Base-by-base conservation (phyloP, 441 rosid species). In the Populus hybrid region DNA sequence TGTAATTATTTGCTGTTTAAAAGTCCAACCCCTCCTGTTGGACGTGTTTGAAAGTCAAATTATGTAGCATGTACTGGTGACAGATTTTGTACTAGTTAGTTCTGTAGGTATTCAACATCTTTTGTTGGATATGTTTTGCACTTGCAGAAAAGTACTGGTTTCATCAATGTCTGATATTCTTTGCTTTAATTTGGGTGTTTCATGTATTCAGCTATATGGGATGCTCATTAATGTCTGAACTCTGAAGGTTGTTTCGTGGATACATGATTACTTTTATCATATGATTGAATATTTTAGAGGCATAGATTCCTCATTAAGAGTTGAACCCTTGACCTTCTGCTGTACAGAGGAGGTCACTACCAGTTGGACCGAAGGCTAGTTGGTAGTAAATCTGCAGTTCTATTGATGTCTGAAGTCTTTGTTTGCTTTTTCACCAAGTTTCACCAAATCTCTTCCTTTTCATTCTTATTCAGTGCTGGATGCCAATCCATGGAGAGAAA, bases 401-500 rank as follows among this genome's bases (percentile, higher is more conserved):
- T 8, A 12, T 63, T 71, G 11, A 24, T 38, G 16, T 18, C 11
- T 46, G 12, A 21, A 35, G 9, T 36, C 36, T 32, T 61, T 40
- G n/a, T 68, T 65, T n/a, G 57, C 32, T 75, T 28, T 57, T 64
- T 42, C 46, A 35, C 71, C 36, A 63, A 18, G 71, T 57, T 79
- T 77, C 28, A 57, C 7, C 34, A 23, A 42, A 46, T 26, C 34
- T 71, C 50, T 23, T 72, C 26, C 59, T 7, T 64, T 8, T 72
- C 73, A 19, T 79, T 79, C 32, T 35, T 75, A 73, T 75, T 76
- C 83, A 96, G 99, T 96, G 26, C 79, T 96, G 90, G 99, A 96
- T 76, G 88, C 92, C 75, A 96, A 96, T 84, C 99, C 99, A 18
- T 94, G 99, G 98, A 89, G 97, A 85, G 98, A 87, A 78, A 80